phyloP scores from a whole-genome alignment of 495 filamentous ascomycete genomes.

The Beverwykella pulmonaria region DNA sequence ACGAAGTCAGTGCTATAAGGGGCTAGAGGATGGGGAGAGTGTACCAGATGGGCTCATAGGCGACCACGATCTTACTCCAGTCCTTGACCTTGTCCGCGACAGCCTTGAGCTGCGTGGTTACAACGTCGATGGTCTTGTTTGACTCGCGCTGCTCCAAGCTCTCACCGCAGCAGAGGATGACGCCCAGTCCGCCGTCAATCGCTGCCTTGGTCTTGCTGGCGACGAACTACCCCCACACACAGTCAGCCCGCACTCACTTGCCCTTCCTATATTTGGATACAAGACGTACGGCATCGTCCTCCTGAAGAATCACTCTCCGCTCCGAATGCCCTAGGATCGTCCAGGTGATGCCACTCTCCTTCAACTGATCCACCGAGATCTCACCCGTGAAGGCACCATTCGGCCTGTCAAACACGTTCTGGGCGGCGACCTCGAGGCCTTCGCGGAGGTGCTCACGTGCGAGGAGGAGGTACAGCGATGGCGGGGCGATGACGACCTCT shows the following conservation, averaged over 20 bases:
- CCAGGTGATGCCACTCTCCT: constrained; percentile 85
- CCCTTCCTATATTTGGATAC: background rate
- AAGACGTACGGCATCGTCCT: constrained; percentile 59
- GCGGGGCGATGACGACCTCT: constrained; percentile 95
- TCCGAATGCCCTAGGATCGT: constrained; percentile 90
- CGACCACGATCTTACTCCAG: constrained; percentile 93
- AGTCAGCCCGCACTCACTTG: background rate
- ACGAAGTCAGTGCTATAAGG: background rate
- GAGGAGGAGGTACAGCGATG: constrained; percentile 85
- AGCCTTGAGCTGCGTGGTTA: constrained; percentile 59
- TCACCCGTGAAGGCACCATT: constrained; percentile 98
- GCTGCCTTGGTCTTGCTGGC: constrained; percentile 92
- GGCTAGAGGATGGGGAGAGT: background rate
- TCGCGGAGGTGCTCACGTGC: constrained; percentile 70
- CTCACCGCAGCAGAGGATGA: constrained; percentile 97
- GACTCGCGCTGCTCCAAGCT: constrained; percentile 88
- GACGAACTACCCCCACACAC: constrained; percentile 59
- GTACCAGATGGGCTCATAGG: constrained; percentile 97
- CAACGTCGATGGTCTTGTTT: constrained; percentile 85
- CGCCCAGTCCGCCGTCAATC: constrained; percentile 79
- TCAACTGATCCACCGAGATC: constrained; percentile 87
- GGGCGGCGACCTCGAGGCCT: constrained; percentile 79
- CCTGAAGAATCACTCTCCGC: constrained; percentile 81
- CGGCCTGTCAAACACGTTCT: constrained; percentile 96
- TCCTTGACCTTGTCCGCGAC: constrained; percentile 68